These are phyloP conservation scores for Arthroderma sp. DNA, from an alignment of 2,329 filamentous ascomycete species.

Conservation along the genomic window DNA sequence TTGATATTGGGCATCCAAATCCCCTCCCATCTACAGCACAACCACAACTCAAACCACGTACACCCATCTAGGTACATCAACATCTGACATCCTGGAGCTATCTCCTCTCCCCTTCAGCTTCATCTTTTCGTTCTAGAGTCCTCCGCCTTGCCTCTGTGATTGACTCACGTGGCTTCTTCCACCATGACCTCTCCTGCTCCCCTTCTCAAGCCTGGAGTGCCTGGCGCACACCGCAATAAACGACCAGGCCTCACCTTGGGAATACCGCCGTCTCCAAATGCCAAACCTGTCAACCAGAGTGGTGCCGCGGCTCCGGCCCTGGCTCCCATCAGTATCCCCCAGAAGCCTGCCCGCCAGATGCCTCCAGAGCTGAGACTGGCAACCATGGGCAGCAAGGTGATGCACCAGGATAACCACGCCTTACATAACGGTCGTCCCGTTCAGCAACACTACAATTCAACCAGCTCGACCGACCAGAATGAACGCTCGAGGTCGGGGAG, in stretches of 20 bases:
- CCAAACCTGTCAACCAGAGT: slow-evolving; percentile 49
- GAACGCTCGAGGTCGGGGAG: slow-evolving; percentile 72
- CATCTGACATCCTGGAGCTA: not conserved
- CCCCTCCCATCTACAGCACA: no score
- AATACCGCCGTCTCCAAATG: slow-evolving; percentile 77
- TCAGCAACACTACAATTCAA: slow-evolving; percentile 40
- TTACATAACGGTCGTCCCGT: slow-evolving; percentile 42
- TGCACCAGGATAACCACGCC: slow-evolving; percentile 54
- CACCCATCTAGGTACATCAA: no score
- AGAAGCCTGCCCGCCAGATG: slow-evolving; percentile 12
- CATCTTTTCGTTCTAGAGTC: not conserved
- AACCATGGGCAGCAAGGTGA: slow-evolving; percentile 56
- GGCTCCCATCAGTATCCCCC: slow-evolving; percentile 27
- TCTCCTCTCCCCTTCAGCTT: not conserved
- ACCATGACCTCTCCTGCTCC: slow-evolving; percentile 60
- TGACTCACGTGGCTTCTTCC: slow-evolving; percentile 12
- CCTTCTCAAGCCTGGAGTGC: slow-evolving; percentile 70
- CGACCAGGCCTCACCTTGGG: slow-evolving; percentile 73
- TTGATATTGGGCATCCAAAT: no score
- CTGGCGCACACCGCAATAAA: slow-evolving; percentile 51
- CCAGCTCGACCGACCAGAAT: slow-evolving; percentile 63
- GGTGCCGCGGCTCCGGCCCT: slow-evolving; percentile 20
- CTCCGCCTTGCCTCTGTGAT: not conserved
- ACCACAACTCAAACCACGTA: no score
- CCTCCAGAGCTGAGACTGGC: slow-evolving; percentile 73